These are phyloP conservation scores for Tricholoma furcatifolium DNA, from an alignment of 768 basidiomycete species.

Conservation along the genomic window DNA sequence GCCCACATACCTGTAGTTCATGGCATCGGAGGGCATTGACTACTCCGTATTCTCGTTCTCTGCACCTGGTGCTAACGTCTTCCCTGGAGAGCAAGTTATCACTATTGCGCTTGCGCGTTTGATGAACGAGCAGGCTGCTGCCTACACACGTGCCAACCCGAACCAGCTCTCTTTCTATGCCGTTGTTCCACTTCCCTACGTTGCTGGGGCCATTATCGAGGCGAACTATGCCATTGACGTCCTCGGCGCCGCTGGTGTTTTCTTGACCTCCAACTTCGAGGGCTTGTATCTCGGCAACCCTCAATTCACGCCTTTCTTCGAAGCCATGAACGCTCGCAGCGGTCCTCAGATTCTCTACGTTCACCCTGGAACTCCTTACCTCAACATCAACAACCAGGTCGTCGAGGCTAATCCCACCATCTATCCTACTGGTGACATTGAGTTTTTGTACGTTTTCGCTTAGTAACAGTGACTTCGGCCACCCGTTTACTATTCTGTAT, in stretches of 20 bases:
- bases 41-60: constrained; percentile 31
- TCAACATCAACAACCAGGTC: constrained; percentile 23
- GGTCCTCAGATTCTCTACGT: constrained; percentile 29
- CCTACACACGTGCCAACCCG: constrained; percentile 28
- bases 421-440: constrained; percentile 32
- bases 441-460: constrained; percentile 29
- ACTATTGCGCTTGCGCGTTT: constrained; percentile 35
- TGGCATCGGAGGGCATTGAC: constrained; percentile 29
- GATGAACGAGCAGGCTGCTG: constrained; percentile 35
- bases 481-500: neutral
- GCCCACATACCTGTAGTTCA: constrained; percentile 26
- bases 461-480: neutral
- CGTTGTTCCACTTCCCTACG: constrained; percentile 33
- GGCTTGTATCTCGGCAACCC: constrained; percentile 32
- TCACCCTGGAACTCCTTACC: constrained; percentile 31
- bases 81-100: constrained; percentile 20
- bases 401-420: constrained; percentile 33
- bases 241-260: constrained; percentile 33
- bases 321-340: constrained; percentile 26
- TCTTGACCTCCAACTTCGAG: constrained; percentile 32
- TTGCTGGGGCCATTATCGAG: constrained; percentile 30
- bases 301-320: constrained; percentile 28
- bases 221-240: constrained; percentile 28
- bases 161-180: constrained; percentile 31
- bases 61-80: constrained; percentile 32